These are phyloP conservation scores for Xylariaceae sp. DNA, from an alignment of 2,329 filamentous ascomycete species.

Conservation along the genomic window DNA sequence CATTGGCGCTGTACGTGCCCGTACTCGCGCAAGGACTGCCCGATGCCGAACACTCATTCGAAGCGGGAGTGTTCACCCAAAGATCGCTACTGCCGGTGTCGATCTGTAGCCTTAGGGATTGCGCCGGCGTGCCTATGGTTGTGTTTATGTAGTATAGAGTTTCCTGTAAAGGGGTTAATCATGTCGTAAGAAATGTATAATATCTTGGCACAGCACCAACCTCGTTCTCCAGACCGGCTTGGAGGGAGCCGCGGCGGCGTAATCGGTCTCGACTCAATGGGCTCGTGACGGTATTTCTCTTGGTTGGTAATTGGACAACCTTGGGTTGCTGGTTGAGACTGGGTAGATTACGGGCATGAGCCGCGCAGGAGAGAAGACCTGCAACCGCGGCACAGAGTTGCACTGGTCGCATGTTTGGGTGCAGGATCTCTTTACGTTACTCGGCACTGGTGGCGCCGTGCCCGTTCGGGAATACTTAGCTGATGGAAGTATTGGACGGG, in stretches of 20 bases:
- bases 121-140: constrained; percentile 58
- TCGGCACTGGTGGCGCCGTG: no score
- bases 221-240: constrained; percentile 52
- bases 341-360: constrained; percentile 26
- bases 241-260: constrained; percentile 42
- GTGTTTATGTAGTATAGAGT: constrained; percentile 63
- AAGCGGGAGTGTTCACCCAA: constrained; percentile 65
- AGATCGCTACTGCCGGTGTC: constrained; percentile 68
- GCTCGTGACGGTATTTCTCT: constrained; percentile 37
- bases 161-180: constrained; percentile 36
- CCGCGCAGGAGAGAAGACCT: constrained; percentile 22
- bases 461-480: no score
- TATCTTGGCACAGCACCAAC: constrained; percentile 34
- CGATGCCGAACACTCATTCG: constrained; percentile 51
- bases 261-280: constrained; percentile 43
- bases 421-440: background rate
- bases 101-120: constrained; percentile 54
- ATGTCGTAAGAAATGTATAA: background rate
- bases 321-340: constrained; percentile 30
- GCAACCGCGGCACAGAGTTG: constrained; percentile 25
- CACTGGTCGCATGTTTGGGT: constrained; percentile 23
- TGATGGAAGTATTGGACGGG: no score
- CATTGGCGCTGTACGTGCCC: constrained; percentile 66
- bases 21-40: constrained; percentile 52
- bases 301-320: constrained; percentile 44